Conservation (phyloP, 2,329 filamentous ascomycete species). For the Cercospora sp. region DNA sequence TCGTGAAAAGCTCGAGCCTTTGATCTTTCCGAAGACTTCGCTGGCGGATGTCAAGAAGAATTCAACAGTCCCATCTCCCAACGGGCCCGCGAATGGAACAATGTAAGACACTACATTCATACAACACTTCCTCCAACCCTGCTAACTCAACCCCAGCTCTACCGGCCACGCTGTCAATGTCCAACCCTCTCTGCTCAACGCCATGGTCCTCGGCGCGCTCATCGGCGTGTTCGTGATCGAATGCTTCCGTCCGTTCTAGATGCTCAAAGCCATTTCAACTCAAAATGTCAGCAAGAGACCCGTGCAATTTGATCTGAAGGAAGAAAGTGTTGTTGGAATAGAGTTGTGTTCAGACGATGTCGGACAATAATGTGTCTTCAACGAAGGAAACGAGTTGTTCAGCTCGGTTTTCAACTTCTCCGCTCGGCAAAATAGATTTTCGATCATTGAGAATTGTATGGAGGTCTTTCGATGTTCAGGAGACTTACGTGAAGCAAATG, state of each 20-base stretch:
- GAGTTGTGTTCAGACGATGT: constrained; percentile 3
- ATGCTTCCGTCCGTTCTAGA: background rate
- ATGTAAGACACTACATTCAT: background rate
- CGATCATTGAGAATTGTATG: background rate
- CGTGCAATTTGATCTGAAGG: background rate
- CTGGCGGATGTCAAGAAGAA: background rate
- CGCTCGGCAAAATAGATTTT: constrained; percentile 9
- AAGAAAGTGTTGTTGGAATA: too few species aligned
- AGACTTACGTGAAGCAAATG: too few species aligned
- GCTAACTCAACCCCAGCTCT: background rate
- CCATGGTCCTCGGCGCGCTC: background rate
- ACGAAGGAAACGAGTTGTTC: constrained; percentile 9
- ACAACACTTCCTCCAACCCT: background rate
- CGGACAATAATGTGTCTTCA: constrained; percentile 4
- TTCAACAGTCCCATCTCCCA: background rate
- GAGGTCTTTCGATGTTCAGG: too few species aligned
- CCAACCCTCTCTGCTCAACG: background rate
- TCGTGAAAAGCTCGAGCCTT: background rate
- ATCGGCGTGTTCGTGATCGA: background rate
- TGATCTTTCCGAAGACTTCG: background rate
- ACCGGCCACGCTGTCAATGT: background rate
- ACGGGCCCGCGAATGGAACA: background rate
- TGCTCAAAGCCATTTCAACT: background rate
- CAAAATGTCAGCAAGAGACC: background rate
- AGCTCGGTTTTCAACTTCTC: constrained; percentile 1